phyloP scores from a whole-genome alignment of 2,329 filamentous ascomycete species.

The Sclerotinia borealis region DNA sequence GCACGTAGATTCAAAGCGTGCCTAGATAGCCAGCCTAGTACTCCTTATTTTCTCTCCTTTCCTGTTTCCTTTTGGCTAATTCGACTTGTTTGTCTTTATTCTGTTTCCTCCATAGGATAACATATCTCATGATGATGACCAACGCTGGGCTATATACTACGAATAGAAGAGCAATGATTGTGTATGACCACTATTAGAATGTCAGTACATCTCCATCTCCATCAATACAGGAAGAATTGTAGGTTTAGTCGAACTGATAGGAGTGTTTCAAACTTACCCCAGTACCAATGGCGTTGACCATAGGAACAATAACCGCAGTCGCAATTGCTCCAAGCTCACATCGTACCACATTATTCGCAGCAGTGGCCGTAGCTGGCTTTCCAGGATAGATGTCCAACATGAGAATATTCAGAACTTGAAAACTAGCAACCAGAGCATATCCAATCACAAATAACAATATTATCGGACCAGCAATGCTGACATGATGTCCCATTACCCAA shows the following conservation, averaged over 20 bases:
- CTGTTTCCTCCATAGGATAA: not conserved
- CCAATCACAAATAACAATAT: slow-evolving; percentile 44
- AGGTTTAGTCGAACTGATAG: not conserved
- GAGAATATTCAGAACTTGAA: slow-evolving; percentile 45
- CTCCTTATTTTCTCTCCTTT: not conserved
- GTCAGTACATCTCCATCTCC: not conserved
- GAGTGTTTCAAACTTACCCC: slow-evolving; percentile 28
- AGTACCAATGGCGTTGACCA: slow-evolving; percentile 45
- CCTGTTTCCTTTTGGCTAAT: not conserved
- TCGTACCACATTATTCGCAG: slow-evolving; percentile 50
- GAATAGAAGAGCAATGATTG: slow-evolving; percentile 38
- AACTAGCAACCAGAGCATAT: slow-evolving; percentile 46
- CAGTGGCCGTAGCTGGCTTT: slow-evolving; percentile 38
- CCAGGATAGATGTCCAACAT: slow-evolving; percentile 47
- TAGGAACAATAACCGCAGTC: slow-evolving; percentile 45
- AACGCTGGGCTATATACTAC: not conserved
- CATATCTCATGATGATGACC: not conserved
- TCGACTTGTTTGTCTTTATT: not conserved
- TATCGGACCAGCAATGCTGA: slow-evolving; percentile 42
- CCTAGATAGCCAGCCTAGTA: too few species aligned
- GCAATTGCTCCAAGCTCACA: slow-evolving; percentile 50
- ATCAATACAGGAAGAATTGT: not conserved
- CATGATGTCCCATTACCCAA: slow-evolving; percentile 41
- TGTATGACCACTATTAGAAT: slow-evolving; percentile 40
- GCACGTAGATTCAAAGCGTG: too few species aligned